Percentiles rank a stretch among this genome's conserved stretches.
Conservation (phyloP, 768 basidiomycete genomes). For the Tricholomella constricta region DNA sequence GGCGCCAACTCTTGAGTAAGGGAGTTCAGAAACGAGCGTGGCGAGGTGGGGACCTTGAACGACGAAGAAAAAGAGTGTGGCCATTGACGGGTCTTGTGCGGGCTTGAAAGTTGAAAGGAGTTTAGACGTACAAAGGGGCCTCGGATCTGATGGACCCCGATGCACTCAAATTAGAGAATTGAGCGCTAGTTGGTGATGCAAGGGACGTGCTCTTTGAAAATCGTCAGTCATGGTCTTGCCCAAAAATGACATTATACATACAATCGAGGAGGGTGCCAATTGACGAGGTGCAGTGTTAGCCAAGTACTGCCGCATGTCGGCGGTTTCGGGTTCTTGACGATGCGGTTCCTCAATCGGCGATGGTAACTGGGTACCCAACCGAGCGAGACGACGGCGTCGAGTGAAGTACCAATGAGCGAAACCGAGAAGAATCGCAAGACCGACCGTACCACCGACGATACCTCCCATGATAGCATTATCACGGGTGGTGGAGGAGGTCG, state of each 20-base stretch:
- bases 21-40: no score
- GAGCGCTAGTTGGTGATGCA: constrained; percentile 16
- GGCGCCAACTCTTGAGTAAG: no score
- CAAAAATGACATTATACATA: background rate
- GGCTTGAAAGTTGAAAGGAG: background rate
- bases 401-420: constrained; percentile 26
- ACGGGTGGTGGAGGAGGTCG: constrained; percentile 20
- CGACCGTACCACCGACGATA: constrained; percentile 44
- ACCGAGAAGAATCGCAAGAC: constrained; percentile 34
- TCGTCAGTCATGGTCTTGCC: background rate
- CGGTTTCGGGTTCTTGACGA: background rate
- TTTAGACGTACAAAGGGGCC: constrained; percentile 10
- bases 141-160: constrained; percentile 17
- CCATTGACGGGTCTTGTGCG: no score
- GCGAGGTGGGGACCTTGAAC: background rate
- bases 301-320: constrained; percentile 20
- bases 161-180: constrained; percentile 11
- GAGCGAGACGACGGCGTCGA: constrained; percentile 21
- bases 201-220: constrained; percentile 15
- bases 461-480: constrained; percentile 48
- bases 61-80: constrained; percentile 2
- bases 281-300: constrained; percentile 15
- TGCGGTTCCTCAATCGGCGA: constrained; percentile 15
- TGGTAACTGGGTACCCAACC: constrained; percentile 1
- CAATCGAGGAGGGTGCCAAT: constrained; percentile 9